These are phyloP conservation scores for Jackrogersella multiformis DNA, from an alignment of 495 filamentous ascomycete genomes.

Conservation along the genomic window DNA sequence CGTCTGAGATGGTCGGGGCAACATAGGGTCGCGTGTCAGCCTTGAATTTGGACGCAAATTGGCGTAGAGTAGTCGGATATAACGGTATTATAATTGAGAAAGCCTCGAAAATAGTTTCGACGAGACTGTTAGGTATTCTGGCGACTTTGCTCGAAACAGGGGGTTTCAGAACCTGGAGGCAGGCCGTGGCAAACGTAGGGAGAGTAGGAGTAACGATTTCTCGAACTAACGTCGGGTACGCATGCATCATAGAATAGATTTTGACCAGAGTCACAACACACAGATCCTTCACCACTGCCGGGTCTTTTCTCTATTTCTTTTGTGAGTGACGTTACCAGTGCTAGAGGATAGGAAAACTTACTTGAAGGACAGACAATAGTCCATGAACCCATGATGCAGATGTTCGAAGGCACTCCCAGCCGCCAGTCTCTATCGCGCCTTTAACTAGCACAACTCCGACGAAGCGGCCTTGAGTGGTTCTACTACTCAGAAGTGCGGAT, in stretches of 20 bases:
- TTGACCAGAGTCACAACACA: slow-evolving; percentile 78
- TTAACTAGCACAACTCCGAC: slow-evolving; percentile 80
- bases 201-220: slow-evolving; percentile 88
- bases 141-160: slow-evolving; percentile 52
- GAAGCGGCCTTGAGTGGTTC: slow-evolving; percentile 75
- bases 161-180: slow-evolving; percentile 71
- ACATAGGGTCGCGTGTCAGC: slow-evolving; percentile 64
- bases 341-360: slow-evolving; percentile 48
- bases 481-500: slow-evolving; percentile 76
- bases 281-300: slow-evolving; percentile 74
- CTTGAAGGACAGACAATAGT: slow-evolving; percentile 74
- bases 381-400: slow-evolving; percentile 76
- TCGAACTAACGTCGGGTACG: slow-evolving; percentile 80
- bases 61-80: slow-evolving; percentile 81
- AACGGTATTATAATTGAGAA: slow-evolving; percentile 75
- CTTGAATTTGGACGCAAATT: slow-evolving; percentile 73
- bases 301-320: slow-evolving; percentile 72
- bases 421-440: slow-evolving; percentile 79
- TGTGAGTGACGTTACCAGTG: slow-evolving; percentile 33
- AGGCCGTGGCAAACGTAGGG: slow-evolving; percentile 74
- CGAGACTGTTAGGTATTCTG: slow-evolving; percentile 53
- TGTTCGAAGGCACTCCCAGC: slow-evolving; percentile 77
- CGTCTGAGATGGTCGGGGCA: slow-evolving; percentile 63
- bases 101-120: slow-evolving; percentile 65
- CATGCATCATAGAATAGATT: slow-evolving; percentile 82